phyloP scores from a whole-genome alignment of 495 filamentous ascomycete genomes.

The Aspergillus panamensis region DNA sequence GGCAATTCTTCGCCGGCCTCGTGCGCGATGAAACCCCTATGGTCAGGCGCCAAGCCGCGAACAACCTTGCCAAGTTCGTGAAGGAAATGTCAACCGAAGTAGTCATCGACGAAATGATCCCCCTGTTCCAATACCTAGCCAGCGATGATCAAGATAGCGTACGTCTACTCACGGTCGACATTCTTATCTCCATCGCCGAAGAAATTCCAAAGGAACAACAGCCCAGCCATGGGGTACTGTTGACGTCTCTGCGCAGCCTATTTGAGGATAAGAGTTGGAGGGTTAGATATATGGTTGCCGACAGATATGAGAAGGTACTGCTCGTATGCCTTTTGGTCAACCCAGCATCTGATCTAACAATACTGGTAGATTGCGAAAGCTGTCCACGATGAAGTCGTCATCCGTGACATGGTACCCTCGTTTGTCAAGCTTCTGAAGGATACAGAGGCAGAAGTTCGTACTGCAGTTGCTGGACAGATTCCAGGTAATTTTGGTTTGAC shows the following conservation, averaged over 20 bases:
- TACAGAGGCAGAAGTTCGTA: slow-evolving; percentile 94
- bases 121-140: slow-evolving; percentile 94
- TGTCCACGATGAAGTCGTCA: slow-evolving; percentile 94
- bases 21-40: slow-evolving; percentile 99
- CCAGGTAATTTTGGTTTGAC: slow-evolving; percentile 56
- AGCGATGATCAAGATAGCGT: slow-evolving; percentile 97
- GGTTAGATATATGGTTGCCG: slow-evolving; percentile 98
- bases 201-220: slow-evolving; percentile 98
- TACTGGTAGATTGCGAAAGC: slow-evolving; percentile 82
- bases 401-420: slow-evolving; percentile 88
- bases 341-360: slow-evolving; percentile 18
- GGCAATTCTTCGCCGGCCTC: slow-evolving; percentile 84
- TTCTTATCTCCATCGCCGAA: slow-evolving; percentile 94
- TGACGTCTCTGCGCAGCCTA: slow-evolving; percentile 83
- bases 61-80: slow-evolving; percentile 94
- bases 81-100: slow-evolving; percentile 88
- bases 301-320: slow-evolving; percentile 91
- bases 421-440: slow-evolving; percentile 98
- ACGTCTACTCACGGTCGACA: slow-evolving; percentile 90
- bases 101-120: slow-evolving; percentile 98
- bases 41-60: slow-evolving; percentile 94
- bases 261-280: slow-evolving; percentile 99
- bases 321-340: background rate
- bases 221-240: slow-evolving; percentile 85
- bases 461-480: slow-evolving; percentile 95